These are phyloP conservation scores for Acorus calamus DNA, from an alignment of 106 monocot genomes.

Conservation along the genomic window DNA sequence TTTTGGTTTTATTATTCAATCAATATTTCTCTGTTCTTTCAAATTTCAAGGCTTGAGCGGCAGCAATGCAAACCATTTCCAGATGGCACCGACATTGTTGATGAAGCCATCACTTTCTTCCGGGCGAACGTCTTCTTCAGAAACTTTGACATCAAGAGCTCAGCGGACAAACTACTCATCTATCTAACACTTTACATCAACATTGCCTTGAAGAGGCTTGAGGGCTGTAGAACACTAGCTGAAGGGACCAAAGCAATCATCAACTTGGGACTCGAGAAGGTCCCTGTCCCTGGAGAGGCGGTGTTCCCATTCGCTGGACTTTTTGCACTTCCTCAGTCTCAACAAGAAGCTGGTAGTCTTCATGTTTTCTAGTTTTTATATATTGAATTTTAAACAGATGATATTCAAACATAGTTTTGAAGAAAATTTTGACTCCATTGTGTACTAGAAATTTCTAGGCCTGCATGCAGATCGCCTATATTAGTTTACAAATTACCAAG, in stretches of 20 bases:
- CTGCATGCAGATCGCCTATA: no score
- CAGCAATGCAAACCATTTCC: slow-evolving; percentile 1
- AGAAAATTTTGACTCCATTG: no score
- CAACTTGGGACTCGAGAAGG: slow-evolving; percentile 84
- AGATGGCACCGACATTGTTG: slow-evolving; percentile 79
- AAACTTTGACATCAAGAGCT: slow-evolving; percentile 76
- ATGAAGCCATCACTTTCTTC: slow-evolving; percentile 96
- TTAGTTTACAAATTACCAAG: no score
- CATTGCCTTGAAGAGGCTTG: slow-evolving; percentile 85
- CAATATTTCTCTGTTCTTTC: no score
- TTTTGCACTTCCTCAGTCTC: slow-evolving; percentile 52
- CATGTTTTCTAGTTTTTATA: not conserved
- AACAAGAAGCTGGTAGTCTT: slow-evolving; percentile 62
- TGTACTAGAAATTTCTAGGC: no score
- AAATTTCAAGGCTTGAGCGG: no score
- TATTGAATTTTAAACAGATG: no score
- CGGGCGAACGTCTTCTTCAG: slow-evolving; percentile 94
- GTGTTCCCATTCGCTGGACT: slow-evolving; percentile 91
- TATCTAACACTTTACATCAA: slow-evolving; percentile 95
- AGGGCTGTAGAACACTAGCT: slow-evolving; percentile 87
- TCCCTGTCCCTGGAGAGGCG: slow-evolving; percentile 82
- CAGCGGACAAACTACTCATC: slow-evolving; percentile 85
- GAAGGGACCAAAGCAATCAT: slow-evolving; percentile 96
- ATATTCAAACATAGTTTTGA: no score
- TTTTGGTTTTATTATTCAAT: not conserved